These are phyloP conservation scores for Penicillium salamii DNA, from an alignment of 495 filamentous ascomycete species.

Conservation along the genomic window DNA sequence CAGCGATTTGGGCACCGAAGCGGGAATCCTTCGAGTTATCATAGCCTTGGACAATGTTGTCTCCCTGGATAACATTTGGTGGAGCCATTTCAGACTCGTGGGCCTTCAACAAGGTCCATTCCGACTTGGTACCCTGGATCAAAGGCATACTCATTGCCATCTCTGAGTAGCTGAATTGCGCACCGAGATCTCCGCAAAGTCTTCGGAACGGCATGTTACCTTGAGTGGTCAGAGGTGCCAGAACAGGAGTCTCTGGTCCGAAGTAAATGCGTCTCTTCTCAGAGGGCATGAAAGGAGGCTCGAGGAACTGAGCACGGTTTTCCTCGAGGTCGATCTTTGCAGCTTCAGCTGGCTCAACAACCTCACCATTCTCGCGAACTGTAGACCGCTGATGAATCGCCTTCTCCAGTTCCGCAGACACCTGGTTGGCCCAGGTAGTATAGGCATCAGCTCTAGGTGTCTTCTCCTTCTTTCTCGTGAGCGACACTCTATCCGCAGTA, in stretches of 20 bases:
- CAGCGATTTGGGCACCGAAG: constrained; percentile 90
- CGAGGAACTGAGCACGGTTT: constrained; percentile 71
- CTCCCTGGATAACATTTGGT: constrained; percentile 50
- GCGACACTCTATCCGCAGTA: constrained; percentile 59
- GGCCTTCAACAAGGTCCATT: constrained; percentile 92
- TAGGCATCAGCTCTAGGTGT: constrained; percentile 74
- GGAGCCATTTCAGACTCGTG: constrained; percentile 75
- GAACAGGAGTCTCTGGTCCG: constrained; percentile 82
- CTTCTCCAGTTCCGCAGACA: constrained; percentile 54
- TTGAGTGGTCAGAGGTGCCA: constrained; percentile 89
- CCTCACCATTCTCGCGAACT: not conserved
- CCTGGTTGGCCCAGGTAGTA: constrained; percentile 66
- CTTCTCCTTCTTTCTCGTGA: constrained; percentile 63
- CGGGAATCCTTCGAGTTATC: constrained; percentile 77
- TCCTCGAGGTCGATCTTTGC: constrained; percentile 52
- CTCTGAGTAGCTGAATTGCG: constrained; percentile 93
- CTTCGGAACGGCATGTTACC: constrained; percentile 96
- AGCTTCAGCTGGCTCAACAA: constrained; percentile 10
- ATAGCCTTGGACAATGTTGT: constrained; percentile 62
- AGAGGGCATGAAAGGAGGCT: constrained; percentile 82
- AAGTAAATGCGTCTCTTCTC: constrained; percentile 94
- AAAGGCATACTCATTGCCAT: constrained; percentile 94
- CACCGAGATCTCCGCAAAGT: constrained; percentile 85
- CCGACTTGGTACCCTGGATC: constrained; percentile 83
- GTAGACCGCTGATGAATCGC: constrained; percentile 30